Conservation (phyloP, 2,329 filamentous ascomycete species). For the Cladobotryum mycophilum region DNA sequence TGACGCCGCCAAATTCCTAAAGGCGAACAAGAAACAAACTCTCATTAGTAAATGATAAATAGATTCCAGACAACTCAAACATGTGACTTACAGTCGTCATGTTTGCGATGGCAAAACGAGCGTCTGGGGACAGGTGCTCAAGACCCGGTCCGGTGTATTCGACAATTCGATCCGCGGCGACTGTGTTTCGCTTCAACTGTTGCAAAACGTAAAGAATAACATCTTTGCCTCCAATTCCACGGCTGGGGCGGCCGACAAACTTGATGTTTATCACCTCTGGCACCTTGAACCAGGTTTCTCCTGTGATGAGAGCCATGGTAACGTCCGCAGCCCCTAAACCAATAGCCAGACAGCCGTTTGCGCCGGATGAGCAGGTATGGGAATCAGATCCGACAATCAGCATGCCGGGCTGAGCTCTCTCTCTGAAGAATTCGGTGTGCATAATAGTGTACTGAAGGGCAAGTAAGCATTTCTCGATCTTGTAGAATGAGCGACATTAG, state of each 20-base stretch:
- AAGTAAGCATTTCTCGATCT: slow-evolving; percentile 25
- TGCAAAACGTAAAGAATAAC: slow-evolving; percentile 38
- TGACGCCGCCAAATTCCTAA: slow-evolving; percentile 33
- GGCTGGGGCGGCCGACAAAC: slow-evolving; percentile 29
- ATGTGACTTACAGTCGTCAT: slow-evolving; percentile 31
- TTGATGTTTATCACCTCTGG: slow-evolving; percentile 36
- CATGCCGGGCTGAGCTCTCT: slow-evolving; percentile 38
- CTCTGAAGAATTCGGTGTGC: slow-evolving; percentile 40
- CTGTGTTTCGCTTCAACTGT: slow-evolving; percentile 38
- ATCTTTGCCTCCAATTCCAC: slow-evolving; percentile 39
- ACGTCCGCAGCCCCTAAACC: slow-evolving; percentile 41
- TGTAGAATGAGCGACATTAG: too few relatives aligned
- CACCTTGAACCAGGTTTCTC: slow-evolving; percentile 41
- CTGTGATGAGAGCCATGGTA: slow-evolving; percentile 37
- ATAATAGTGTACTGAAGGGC: slow-evolving; percentile 29
- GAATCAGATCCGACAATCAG: slow-evolving; percentile 38
- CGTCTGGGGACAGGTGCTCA: slow-evolving; percentile 33
- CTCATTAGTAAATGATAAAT: too few relatives aligned
- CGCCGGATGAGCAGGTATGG: slow-evolving; percentile 40
- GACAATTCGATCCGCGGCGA: slow-evolving; percentile 37
- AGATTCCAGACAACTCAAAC: not conserved
- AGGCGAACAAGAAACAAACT: not conserved
- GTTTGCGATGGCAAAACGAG: slow-evolving; percentile 40
- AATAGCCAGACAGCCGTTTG: slow-evolving; percentile 35
- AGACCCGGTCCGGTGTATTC: slow-evolving; percentile 39